Evolutionary conservation across 2,329 filamentous ascomycete species (phyloP).

Genomic region (Teratosphaeria nubilosa): DNA sequence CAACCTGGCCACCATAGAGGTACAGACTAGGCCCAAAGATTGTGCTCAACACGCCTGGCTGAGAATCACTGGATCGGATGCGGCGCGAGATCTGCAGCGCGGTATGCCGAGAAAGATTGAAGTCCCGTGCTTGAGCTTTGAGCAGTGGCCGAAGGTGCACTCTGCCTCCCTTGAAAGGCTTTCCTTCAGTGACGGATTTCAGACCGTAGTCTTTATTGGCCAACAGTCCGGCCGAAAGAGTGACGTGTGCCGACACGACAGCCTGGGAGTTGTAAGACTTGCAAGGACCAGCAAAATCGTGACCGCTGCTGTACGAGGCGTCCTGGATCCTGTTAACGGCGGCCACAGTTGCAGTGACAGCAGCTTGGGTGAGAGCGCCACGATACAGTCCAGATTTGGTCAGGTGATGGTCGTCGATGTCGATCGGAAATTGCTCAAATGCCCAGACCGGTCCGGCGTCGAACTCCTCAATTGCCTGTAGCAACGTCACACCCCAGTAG

Average conservation of each 20-base stretch:
- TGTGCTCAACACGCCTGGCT: constrained; percentile 32
- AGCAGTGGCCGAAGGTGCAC: constrained; percentile 30
- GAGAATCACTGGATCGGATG: constrained; percentile 33
- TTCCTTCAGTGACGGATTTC: constrained; percentile 26
- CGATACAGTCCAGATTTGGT: constrained; percentile 35
- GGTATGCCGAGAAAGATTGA: constrained; percentile 26
- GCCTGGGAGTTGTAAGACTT: not conserved
- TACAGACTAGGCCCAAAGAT: constrained; percentile 30
- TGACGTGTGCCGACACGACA: not conserved
- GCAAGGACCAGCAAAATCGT: not conserved
- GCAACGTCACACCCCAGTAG: constrained; percentile 34
- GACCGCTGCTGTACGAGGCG: constrained; percentile 11
- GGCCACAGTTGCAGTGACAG: constrained; percentile 28
- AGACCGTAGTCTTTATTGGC: constrained; percentile 19
- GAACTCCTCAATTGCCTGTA: constrained; percentile 32
- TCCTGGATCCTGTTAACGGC: constrained; percentile 29
- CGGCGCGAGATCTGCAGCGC: constrained; percentile 33
- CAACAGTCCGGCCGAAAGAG: constrained; percentile 16
- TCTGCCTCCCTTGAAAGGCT: constrained; percentile 30
- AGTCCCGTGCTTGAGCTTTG: constrained; percentile 30
- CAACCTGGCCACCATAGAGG: constrained; percentile 33
- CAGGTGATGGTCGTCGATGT: constrained; percentile 31
- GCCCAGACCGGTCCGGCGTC: constrained; percentile 38
- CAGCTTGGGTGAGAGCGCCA: constrained; percentile 30
- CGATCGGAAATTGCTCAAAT: constrained; percentile 33